Percentiles rank a stretch among this genome's conserved stretches.
These are phyloP conservation scores for Herpetomonas tarakana DNA, from an alignment of 208 protist species.

Conservation along the genomic window DNA sequence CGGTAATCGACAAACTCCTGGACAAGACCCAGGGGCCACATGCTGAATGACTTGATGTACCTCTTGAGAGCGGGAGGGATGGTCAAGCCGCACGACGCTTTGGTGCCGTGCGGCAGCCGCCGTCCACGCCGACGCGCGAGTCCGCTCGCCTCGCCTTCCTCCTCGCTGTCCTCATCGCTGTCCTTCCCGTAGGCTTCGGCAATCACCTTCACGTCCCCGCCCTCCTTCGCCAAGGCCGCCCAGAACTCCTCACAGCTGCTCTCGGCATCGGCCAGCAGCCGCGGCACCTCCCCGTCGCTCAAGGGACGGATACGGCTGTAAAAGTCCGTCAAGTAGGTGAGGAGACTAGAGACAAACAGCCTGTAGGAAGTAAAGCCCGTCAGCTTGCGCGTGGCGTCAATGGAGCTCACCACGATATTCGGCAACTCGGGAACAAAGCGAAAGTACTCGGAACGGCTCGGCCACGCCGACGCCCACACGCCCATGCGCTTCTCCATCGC, in stretches of 20 bases:
- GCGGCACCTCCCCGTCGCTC: conserved; percentile 31
- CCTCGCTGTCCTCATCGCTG: background rate
- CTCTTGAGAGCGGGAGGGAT: conserved; percentile 61
- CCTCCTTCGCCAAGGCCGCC: conserved; percentile 47
- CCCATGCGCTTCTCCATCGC: background rate
- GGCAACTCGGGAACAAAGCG: conserved; percentile 51
- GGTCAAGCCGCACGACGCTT: conserved; percentile 42
- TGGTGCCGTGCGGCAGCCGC: conserved; percentile 20
- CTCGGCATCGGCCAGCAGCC: conserved; percentile 49
- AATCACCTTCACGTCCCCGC: conserved; percentile 20
- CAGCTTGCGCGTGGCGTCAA: conserved; percentile 68
- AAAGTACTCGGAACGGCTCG: conserved; percentile 64
- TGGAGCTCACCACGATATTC: conserved; percentile 38
- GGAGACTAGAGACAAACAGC: conserved; percentile 46
- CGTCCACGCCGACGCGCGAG: background rate
- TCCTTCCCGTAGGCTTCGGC: background rate
- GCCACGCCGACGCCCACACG: conserved; percentile 26
- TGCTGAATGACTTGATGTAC: conserved; percentile 62
- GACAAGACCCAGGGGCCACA: conserved; percentile 66
- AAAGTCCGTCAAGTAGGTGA: conserved; percentile 62
- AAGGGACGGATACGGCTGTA: conserved; percentile 55
- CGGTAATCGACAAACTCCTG: conserved; percentile 21
- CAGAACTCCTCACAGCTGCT: conserved; percentile 66
- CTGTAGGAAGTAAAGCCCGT: conserved; percentile 62
- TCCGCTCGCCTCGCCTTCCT: background rate